Evolutionary conservation across 2,329 filamentous ascomycete species (phyloP).

Genomic region (Cordyceps tenuipes): DNA sequence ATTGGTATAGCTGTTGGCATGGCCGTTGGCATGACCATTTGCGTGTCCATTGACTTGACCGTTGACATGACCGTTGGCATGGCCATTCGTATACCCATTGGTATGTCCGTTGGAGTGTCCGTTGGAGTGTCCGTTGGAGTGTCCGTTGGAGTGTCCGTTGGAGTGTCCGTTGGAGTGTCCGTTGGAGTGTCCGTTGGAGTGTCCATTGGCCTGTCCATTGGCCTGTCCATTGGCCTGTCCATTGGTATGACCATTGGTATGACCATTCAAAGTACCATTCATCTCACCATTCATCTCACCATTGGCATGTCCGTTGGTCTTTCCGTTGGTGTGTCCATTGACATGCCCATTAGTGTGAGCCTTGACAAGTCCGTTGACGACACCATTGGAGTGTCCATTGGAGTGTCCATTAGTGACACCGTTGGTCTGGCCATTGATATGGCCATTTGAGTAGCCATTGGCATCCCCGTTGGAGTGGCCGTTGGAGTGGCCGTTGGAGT

Average conservation of each 20-base stretch:
- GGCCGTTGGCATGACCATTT: not conserved
- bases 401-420: not conserved
- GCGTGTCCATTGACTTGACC: not conserved
- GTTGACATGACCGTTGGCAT: not conserved
- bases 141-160: not conserved
- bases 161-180: not conserved
- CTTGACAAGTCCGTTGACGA: not conserved
- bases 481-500: not conserved
- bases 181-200: slow-evolving; percentile 1
- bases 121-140: not conserved
- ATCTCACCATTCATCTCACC: too few relatives aligned
- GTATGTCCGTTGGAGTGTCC: not conserved
- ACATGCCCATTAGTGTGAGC: not conserved
- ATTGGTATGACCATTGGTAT: not conserved
- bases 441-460: not conserved
- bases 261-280: not conserved
- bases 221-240: not conserved
- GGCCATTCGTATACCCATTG: not conserved
- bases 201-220: not conserved
- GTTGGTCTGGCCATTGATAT: not conserved
- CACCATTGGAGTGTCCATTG: slow-evolving; percentile 2
- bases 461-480: slow-evolving; percentile 9
- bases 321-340: not conserved
- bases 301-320: not conserved
- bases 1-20: not conserved